Evolutionary conservation across 495 filamentous ascomycete genomes (phyloP), one percentile per base, ranked within the genome.

Genomic region (Chaetomidium leptoderma): DNA sequence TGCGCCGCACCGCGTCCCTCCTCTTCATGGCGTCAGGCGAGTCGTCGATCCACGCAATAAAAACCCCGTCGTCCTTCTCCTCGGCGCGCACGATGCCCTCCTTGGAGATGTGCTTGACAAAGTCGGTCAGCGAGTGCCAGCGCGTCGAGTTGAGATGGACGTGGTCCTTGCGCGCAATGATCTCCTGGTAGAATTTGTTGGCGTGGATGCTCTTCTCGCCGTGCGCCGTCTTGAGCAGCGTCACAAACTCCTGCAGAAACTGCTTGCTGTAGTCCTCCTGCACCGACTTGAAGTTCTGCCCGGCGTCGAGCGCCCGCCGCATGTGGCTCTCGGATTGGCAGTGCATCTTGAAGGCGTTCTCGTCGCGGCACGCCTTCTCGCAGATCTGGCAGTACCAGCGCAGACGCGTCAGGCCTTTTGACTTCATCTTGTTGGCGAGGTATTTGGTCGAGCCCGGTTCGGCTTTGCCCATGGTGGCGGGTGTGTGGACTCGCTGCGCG

Each of bases 101-200:
- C 26, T 87, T 73, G 1, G 90, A 90, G 9, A 99, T 72, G 62
- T 86, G 74, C 62, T 93, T 92, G 4, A 85, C 89, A 75, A 96
- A 97, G 60, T 97, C 90, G 4, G 90, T 90, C 54, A 99, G 74
- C 35, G 78, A 70, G 76, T 56, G 81, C 91, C 91, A 97, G 62
- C 84, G 82, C 4, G 93, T 97, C 37, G 91, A 79, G 72, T 96
- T 97, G 86, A 97, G 88, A 66, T 97, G 95, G 14, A 91, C 78
- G 67, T 97, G 95, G 68, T 91, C 83, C 67, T 88, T 88, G 69
- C 88, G 78, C 16, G 76, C 73, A 58, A 93, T 92, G 61, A 89
- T 87, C 65, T 90, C 85, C 70, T 97, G 89, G 68, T 99, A 99
- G 68, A 96, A 97, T 50, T 89, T 85, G 59, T 97, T 97, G 7